Conservation (phyloP, 176 grass and related monocot species). For the Oryza nivara region DNA sequence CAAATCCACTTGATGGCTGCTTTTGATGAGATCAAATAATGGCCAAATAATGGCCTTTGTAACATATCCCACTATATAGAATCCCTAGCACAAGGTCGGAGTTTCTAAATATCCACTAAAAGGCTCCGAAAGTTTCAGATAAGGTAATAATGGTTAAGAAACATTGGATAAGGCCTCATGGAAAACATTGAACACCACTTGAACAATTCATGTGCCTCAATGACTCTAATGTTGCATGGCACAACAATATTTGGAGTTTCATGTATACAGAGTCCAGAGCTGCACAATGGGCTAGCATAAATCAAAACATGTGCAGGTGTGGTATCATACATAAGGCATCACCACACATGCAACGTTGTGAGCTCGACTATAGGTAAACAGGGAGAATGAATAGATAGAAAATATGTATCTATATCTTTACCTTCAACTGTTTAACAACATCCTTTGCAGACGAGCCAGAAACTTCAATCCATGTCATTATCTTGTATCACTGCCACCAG, state of each 20-base stretch:
- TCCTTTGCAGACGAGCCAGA: slow-evolving; percentile 64
- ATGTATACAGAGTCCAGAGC: too few species aligned
- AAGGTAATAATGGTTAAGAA: background rate
- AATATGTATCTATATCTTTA: slow-evolving; percentile 10
- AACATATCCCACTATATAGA: background rate
- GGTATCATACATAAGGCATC: background rate
- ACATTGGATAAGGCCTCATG: background rate
- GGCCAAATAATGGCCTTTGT: too few species aligned
- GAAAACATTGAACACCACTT: background rate
- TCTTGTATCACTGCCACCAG: background rate
- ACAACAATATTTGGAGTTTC: background rate
- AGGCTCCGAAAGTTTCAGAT: background rate
- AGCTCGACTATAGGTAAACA: background rate
- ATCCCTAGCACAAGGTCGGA: background rate
- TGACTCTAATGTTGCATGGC: background rate
- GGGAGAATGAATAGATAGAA: background rate
- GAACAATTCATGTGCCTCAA: background rate
- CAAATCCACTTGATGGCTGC: too few species aligned
- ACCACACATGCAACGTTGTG: background rate
- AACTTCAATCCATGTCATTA: slow-evolving; percentile 61
- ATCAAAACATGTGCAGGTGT: background rate
- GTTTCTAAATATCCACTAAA: background rate
- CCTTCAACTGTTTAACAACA: slow-evolving; percentile 61
- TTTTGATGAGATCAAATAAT: too few species aligned
- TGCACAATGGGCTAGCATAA: background rate